These are phyloP conservation scores for Lactarius deliciosus DNA, from an alignment of 768 basidiomycete species.

Conservation along the genomic window DNA sequence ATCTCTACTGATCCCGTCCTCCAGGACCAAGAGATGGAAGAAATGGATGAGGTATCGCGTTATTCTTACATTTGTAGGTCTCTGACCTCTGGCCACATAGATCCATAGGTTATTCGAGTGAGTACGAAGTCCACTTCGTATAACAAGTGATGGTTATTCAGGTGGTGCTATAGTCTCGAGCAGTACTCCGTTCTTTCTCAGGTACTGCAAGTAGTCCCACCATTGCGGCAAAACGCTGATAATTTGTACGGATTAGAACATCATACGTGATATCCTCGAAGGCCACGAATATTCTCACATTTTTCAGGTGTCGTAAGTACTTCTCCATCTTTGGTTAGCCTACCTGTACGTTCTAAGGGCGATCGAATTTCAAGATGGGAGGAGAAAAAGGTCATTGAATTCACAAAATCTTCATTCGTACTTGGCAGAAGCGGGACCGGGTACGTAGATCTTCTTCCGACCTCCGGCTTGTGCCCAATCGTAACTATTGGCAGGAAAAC, in stretches of 20 bases:
- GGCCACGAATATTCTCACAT: conserved; percentile 23
- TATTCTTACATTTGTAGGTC: not conserved
- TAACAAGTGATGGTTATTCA: not conserved
- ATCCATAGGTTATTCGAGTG: conserved; percentile 21
- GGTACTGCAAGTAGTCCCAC: not conserved
- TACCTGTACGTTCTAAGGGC: not conserved
- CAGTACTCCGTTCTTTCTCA: conserved; percentile 23
- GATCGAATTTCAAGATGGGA: conserved; percentile 12
- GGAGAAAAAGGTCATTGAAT: conserved; percentile 26
- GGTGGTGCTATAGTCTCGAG: conserved; percentile 14
- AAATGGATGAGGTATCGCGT: conserved; percentile 20
- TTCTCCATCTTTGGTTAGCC: not conserved
- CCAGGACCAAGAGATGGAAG: not conserved
- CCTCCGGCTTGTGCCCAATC: not conserved
- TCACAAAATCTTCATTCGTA: conserved; percentile 23
- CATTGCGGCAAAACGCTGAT: not conserved
- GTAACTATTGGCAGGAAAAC: conserved; percentile 52
- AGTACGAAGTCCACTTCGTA: conserved; percentile 2
- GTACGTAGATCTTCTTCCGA: conserved; percentile 37
- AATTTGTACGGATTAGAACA: not conserved
- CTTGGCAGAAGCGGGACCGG: conserved; percentile 67
- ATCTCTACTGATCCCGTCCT: not conserved
- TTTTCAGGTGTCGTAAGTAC: conserved; percentile 27
- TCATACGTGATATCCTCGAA: conserved; percentile 23
- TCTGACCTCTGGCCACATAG: not conserved